Conservation (phyloP, 768 basidiomycete species). For the Xerocomus potaroensis region DNA sequence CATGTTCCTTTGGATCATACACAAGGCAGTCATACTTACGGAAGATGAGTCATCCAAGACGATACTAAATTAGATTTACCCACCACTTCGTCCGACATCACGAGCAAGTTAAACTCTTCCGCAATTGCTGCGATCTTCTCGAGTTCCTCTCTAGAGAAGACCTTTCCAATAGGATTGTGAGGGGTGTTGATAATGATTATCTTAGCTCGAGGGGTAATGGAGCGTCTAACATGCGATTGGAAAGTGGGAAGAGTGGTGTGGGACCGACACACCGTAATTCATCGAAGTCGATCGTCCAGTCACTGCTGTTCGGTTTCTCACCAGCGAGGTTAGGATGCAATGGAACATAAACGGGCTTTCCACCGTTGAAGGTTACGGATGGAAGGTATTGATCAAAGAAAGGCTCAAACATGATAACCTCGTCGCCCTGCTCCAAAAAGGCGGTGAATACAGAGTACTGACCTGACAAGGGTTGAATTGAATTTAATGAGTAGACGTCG, state of each 20-base stretch:
- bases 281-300: conserved; percentile 89
- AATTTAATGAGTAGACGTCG: not conserved
- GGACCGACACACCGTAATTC: conserved; percentile 63
- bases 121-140: conserved; percentile 83
- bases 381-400: conserved; percentile 97
- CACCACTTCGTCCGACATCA: conserved; percentile 97
- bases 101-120: conserved; percentile 86
- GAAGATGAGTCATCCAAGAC: not conserved
- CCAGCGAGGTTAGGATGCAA: conserved; percentile 74
- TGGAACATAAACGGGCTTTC: conserved; percentile 90
- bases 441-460: conserved; percentile 93
- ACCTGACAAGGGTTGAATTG: conserved; percentile 37
- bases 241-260: not conserved
- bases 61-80: conserved; percentile 21
- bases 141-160: conserved; percentile 81
- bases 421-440: conserved; percentile 88
- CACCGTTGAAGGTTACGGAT: conserved; percentile 91
- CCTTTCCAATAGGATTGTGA: conserved; percentile 98
- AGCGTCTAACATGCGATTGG: conserved; percentile 43
- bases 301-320: conserved; percentile 52
- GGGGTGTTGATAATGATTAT: conserved; percentile 96
- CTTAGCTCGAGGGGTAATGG: conserved; percentile 87
- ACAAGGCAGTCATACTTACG: conserved; percentile 88
- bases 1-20: conserved; percentile 83
- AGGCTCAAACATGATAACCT: conserved; percentile 98